These are phyloP conservation scores for Aureobasidium sp. DNA, from an alignment of 2,329 filamentous ascomycete species.

Conservation along the genomic window DNA sequence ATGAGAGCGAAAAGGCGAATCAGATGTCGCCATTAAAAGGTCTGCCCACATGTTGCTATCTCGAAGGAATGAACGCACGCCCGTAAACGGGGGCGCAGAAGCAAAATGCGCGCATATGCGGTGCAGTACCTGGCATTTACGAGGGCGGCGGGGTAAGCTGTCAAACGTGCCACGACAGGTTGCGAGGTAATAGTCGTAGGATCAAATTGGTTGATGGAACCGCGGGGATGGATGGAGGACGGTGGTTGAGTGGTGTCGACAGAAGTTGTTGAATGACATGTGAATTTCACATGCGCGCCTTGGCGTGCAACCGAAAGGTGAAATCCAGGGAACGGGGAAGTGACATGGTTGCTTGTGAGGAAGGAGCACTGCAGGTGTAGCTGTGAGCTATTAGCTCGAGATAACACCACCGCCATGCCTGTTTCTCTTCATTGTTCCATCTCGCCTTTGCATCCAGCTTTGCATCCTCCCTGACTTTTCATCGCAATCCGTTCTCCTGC, in stretches of 20 bases:
- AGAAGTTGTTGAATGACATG: conserved; percentile 2
- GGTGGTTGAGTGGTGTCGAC: conserved; percentile 10
- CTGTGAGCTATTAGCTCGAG: conserved; percentile 10
- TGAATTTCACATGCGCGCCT: neutral
- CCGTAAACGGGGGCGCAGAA: neutral
- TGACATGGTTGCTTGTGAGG: conserved; percentile 10
- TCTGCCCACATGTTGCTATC: neutral
- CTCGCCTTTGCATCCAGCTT: neutral
- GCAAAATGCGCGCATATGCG: neutral
- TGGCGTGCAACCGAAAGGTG: neutral
- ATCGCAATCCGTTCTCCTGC: neutral
- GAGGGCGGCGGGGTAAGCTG: conserved; percentile 4
- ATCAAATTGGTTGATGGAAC: conserved; percentile 3
- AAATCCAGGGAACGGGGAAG: conserved; percentile 12
- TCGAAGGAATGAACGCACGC: neutral
- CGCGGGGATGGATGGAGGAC: neutral
- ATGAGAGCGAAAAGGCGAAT: neutral
- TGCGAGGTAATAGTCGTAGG: neutral
- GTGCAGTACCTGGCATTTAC: conserved; percentile 11
- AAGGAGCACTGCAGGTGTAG: conserved; percentile 13
- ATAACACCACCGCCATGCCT: conserved; percentile 12
- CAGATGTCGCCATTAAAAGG: neutral
- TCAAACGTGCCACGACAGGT: conserved; percentile 13
- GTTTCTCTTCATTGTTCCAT: conserved; percentile 11
- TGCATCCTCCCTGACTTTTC: neutral